Evolutionary conservation across 345 rosid species (phyloP), one percentile per base, ranked within the genome.

Genomic region (Populus simonii): DNA sequence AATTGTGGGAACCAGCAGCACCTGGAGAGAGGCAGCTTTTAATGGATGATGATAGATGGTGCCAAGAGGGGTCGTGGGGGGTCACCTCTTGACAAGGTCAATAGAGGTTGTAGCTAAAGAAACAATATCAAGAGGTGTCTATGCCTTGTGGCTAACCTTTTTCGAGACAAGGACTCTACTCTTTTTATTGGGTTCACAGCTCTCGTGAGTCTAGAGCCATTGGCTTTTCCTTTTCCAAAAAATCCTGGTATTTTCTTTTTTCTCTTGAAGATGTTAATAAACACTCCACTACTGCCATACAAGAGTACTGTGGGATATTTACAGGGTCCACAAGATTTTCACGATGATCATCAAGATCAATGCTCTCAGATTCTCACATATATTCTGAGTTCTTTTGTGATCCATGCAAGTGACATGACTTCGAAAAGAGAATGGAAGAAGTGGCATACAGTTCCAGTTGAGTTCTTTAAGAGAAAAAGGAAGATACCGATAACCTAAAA

Each of bases 121-220:
- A 66, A 73, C 73, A 75, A 35, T 61, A 57, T 33, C 6, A 47
- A 8, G n/a, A 17, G 4, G 55, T 70, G 70, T 71, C 74, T 11
- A 49, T 36, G 13, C 71, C 66, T 49, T 13, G 36, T 65, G 74
- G 63, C 68, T 68, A 16, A 18, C 80, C 79, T 83, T 83, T 83
- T 78, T 17, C 61, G 51, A 29, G 74, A 85, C 82, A 82, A 55
- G 33, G 85, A 80, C 85, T 59, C 35, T 1, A 43, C 62, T 41
- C 23, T 53, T 68, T 78, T 39, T 72, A 53, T 41, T 71, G 72
- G 74, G 78, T 47, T 74, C 75, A 76, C 78, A 73, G 65, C 27
- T 76, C 29, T 36, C 39, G 9, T 17, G 17, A 1, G 1, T 23
- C 75, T 23, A 18, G 7, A 49, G 36, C 78, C 85, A 75, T 55